Conservation (phyloP, 1,139 yeast genomes). For the Suhomyces anneliseae region DNA sequence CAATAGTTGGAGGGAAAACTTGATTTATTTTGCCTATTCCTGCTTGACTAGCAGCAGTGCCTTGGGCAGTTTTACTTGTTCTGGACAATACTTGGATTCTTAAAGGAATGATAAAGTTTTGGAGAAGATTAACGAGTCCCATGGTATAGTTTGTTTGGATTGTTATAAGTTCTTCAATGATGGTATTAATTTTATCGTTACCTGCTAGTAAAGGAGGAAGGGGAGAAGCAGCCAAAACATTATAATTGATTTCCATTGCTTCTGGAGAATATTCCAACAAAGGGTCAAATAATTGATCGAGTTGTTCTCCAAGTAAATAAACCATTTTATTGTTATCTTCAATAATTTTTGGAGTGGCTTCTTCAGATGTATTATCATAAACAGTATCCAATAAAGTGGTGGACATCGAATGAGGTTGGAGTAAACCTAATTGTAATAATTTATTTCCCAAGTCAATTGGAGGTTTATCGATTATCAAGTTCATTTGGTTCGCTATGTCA, state of each 20-base stretch:
- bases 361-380: slow-evolving; percentile 53
- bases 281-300: slow-evolving; percentile 88
- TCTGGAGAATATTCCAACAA: slow-evolving; percentile 90
- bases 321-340: slow-evolving; percentile 75
- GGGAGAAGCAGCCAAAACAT: slow-evolving; percentile 39
- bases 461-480: slow-evolving; percentile 44
- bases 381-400: slow-evolving; percentile 72
- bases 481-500: slow-evolving; percentile 61
- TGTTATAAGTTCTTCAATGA: slow-evolving; percentile 64
- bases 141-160: slow-evolving; percentile 76
- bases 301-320: slow-evolving; percentile 73
- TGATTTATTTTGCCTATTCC: slow-evolving; percentile 67
- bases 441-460: slow-evolving; percentile 60
- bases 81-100: slow-evolving; percentile 61
- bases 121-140: slow-evolving; percentile 69
- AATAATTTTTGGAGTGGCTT: slow-evolving; percentile 27
- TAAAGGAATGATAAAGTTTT: slow-evolving; percentile 75
- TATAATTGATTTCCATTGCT: slow-evolving; percentile 67
- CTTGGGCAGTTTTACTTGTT: slow-evolving; percentile 1
- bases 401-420: slow-evolving; percentile 54
- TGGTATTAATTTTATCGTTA: slow-evolving; percentile 33
- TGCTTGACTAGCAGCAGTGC: slow-evolving; percentile 34
- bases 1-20: slow-evolving; percentile 91
- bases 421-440: slow-evolving; percentile 54
- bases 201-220: slow-evolving; percentile 17